Percentiles rank a stretch among this genome's conserved stretches.
Evolutionary conservation across 371 early-diverging fungal species (phyloP).

Genomic region (Nematocida sp.): DNA sequence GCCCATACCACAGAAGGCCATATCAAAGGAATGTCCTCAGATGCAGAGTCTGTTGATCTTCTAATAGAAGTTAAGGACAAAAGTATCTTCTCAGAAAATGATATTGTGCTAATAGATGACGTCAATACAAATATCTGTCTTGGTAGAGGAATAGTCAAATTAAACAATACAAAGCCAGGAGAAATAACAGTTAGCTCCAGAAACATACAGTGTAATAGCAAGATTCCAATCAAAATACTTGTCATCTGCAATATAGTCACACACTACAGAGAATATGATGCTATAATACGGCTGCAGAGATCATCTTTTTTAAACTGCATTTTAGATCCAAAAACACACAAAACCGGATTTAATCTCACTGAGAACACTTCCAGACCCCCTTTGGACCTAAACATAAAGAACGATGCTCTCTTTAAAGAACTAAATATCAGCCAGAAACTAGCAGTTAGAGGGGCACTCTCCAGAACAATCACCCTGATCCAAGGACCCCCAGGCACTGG

Average conservation of each 20-base stretch:
- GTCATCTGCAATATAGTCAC: background rate
- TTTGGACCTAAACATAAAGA: background rate
- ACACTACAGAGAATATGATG: slow-evolving; percentile 13
- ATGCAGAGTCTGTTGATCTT: background rate
- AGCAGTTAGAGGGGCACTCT: slow-evolving; percentile 24
- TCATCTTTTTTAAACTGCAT: background rate
- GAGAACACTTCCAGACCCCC: background rate
- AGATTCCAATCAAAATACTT: background rate
- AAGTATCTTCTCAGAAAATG: background rate
- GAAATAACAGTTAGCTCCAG: background rate
- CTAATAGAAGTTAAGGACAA: background rate
- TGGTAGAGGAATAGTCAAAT: slow-evolving; percentile 1
- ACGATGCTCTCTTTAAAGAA: background rate
- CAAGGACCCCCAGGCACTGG: slow-evolving; percentile 73
- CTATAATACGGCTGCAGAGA: background rate
- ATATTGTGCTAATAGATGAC: background rate
- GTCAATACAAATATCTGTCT: background rate
- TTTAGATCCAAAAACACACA: background rate
- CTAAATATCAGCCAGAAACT: slow-evolving; percentile 51
- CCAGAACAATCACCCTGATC: slow-evolving; percentile 43
- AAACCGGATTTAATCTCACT: background rate
- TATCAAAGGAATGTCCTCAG: background rate
- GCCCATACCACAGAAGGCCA: background rate
- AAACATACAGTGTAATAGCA: background rate
- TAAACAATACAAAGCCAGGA: background rate